phyloP scores from a whole-genome alignment of 768 basidiomycete genomes.

The Psilocybe cyanescens region DNA sequence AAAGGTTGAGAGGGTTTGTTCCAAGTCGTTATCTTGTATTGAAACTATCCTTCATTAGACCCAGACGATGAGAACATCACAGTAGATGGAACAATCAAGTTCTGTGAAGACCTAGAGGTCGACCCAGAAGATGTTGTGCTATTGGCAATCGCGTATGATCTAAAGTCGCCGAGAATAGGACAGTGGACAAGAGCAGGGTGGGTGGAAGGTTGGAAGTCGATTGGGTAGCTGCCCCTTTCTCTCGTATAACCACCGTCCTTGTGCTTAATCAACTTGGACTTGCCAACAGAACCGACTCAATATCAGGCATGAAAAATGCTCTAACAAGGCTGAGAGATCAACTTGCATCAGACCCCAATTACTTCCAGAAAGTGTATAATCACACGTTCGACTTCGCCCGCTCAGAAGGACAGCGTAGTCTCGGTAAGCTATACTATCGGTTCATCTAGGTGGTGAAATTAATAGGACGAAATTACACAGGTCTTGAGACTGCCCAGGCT shows the following conservation, averaged over 20 bases:
- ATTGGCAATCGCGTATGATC: slow-evolving; percentile 79
- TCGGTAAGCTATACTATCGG: slow-evolving; percentile 50
- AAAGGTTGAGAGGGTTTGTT: slow-evolving; percentile 48
- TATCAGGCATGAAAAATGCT: slow-evolving; percentile 59
- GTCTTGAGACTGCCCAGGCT: slow-evolving; percentile 69
- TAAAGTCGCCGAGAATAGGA: slow-evolving; percentile 76
- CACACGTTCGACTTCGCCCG: slow-evolving; percentile 84
- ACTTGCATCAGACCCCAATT: slow-evolving; percentile 64
- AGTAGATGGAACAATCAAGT: slow-evolving; percentile 78
- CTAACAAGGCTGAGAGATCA: slow-evolving; percentile 59
- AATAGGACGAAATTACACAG: slow-evolving; percentile 33
- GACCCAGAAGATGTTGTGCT: slow-evolving; percentile 84
- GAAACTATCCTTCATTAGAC: slow-evolving; percentile 39
- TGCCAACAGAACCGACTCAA: slow-evolving; percentile 60
- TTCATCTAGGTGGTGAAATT: not conserved
- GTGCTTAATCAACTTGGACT: not conserved
- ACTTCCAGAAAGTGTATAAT: slow-evolving; percentile 80
- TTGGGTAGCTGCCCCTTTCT: slow-evolving; percentile 53
- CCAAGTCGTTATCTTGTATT: not conserved
- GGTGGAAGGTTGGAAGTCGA: slow-evolving; percentile 79
- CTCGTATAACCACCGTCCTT: not conserved
- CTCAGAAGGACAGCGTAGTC: slow-evolving; percentile 75
- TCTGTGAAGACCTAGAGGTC: slow-evolving; percentile 72
- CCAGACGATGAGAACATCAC: slow-evolving; percentile 64
- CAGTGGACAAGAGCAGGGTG: slow-evolving; percentile 74